phyloP scores from a whole-genome alignment of 345 rosid genomes.

The Melastoma malabathricum region DNA sequence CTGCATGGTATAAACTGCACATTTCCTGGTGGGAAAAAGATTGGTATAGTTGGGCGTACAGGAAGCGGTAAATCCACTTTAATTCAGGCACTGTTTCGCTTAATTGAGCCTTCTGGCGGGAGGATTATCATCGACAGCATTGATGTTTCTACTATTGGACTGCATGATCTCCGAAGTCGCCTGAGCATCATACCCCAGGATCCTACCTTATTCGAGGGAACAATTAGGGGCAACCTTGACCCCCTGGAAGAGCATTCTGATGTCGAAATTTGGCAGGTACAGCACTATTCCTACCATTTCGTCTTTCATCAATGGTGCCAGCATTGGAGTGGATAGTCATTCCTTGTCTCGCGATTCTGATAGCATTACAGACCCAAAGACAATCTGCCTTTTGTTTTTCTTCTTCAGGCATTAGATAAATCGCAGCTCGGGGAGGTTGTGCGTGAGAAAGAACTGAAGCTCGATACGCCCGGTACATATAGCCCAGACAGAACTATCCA shows the following conservation, averaged over 20 bases:
- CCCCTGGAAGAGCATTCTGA: conserved; percentile 95
- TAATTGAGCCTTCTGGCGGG: conserved; percentile 82
- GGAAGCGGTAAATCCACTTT: conserved; percentile 98
- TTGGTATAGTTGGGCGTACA: conserved; percentile 97
- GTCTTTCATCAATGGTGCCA: not conserved
- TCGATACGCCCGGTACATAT: conserved; percentile 65
- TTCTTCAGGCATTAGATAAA: conserved; percentile 78
- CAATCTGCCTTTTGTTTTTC: conserved; percentile 2
- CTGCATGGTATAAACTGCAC: conserved; percentile 70
- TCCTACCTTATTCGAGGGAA: conserved; percentile 95
- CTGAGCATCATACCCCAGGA: conserved; percentile 97
- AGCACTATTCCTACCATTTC: conserved; percentile 1
- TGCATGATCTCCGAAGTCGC: conserved; percentile 92
- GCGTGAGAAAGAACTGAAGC: conserved; percentile 74
- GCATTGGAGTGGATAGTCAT: no score
- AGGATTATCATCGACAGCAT: conserved; percentile 82
- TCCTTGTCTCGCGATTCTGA: no score
- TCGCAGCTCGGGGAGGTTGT: conserved; percentile 86
- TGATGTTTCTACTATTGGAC: conserved; percentile 79
- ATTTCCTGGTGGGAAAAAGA: conserved; percentile 94
- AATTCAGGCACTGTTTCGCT: conserved; percentile 92
- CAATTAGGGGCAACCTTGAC: conserved; percentile 86
- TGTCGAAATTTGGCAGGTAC: conserved; percentile 84
- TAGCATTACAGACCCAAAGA: not conserved
- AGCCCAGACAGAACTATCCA: not conserved